Conservation (phyloP, 176 grass and related monocot species). For the Elymus sibiricus region DNA sequence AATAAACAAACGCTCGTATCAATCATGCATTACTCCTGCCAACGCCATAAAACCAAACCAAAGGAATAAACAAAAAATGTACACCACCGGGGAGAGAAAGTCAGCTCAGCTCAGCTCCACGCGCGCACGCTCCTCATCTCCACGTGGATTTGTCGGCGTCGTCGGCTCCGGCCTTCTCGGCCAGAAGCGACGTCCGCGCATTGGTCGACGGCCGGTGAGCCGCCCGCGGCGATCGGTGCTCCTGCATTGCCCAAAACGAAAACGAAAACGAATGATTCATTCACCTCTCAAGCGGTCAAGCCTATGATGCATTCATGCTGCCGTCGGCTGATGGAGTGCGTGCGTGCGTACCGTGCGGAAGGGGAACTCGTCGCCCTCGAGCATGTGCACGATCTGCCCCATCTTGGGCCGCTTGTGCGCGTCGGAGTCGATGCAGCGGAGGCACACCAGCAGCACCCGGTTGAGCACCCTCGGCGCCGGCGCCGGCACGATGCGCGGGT, state of each 20-base stretch:
- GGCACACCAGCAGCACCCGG: constrained; percentile 70
- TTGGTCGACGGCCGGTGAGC: constrained; percentile 41
- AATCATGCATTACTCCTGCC: constrained; percentile 23
- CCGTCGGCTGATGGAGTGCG: neutral
- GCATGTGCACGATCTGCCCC: constrained; percentile 92
- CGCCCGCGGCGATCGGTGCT: constrained; percentile 58
- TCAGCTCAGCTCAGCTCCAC: constrained; percentile 27
- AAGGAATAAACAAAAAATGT: constrained; percentile 43
- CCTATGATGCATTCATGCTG: neutral
- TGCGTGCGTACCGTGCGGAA: constrained; percentile 49
- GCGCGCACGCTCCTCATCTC: constrained; percentile 21
- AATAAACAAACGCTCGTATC: neutral
- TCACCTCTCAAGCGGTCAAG: neutral
- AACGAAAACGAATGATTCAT: neutral
- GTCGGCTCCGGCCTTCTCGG: constrained; percentile 45
- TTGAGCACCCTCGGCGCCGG: constrained; percentile 72
- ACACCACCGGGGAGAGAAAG: constrained; percentile 33
- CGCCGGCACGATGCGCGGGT: constrained; percentile 49
- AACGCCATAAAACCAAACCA: constrained; percentile 11
- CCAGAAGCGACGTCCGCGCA: constrained; percentile 47
- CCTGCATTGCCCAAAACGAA: constrained; percentile 20
- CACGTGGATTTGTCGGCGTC: constrained; percentile 63
- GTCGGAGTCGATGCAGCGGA: constrained; percentile 91
- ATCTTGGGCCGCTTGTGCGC: constrained; percentile 87
- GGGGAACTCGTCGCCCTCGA: constrained; percentile 93